Percentiles rank a stretch among this genome's conserved stretches.
These are phyloP conservation scores for Spongospora subterranea DNA, from an alignment of 208 protist species.

Conservation along the genomic window DNA sequence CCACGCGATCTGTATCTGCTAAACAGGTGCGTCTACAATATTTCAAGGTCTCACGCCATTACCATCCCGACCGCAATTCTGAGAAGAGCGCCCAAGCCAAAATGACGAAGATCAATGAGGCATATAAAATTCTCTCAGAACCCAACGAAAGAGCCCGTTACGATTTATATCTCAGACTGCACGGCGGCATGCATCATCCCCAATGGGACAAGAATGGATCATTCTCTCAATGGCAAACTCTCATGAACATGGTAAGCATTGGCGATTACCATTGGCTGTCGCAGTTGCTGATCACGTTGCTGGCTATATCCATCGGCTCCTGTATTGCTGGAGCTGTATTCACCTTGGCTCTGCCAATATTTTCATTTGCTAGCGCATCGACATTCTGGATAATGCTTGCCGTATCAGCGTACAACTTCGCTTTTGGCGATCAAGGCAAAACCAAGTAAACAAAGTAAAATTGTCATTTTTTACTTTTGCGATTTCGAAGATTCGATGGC, in stretches of 20 bases:
- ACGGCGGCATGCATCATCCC: not conserved
- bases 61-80: conserved; percentile 1
- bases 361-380: not conserved
- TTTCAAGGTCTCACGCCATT: not conserved
- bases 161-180: conserved; percentile 5
- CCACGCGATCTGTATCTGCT: not conserved
- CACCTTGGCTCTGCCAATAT: not conserved
- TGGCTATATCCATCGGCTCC: not conserved
- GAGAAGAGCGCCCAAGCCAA: not conserved
- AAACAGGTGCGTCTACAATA: not conserved
- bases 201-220: conserved; percentile 40
- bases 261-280: conserved; percentile 37
- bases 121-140: not conserved
- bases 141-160: not conserved
- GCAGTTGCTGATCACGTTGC: conserved; percentile 4
- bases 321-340: not conserved
- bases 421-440: too few species aligned
- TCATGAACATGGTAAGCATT: conserved; percentile 39
- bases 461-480: too few species aligned
- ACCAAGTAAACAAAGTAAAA: too few species aligned
- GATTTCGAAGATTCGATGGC: too few species aligned
- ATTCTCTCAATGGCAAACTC: conserved; percentile 52
- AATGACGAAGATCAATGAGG: not conserved
- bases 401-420: not conserved
- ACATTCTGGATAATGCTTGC: conserved; percentile 46